These are phyloP conservation scores for Epichloe sp. DNA, from an alignment of 2,329 filamentous ascomycete genomes.

Conservation along the genomic window DNA sequence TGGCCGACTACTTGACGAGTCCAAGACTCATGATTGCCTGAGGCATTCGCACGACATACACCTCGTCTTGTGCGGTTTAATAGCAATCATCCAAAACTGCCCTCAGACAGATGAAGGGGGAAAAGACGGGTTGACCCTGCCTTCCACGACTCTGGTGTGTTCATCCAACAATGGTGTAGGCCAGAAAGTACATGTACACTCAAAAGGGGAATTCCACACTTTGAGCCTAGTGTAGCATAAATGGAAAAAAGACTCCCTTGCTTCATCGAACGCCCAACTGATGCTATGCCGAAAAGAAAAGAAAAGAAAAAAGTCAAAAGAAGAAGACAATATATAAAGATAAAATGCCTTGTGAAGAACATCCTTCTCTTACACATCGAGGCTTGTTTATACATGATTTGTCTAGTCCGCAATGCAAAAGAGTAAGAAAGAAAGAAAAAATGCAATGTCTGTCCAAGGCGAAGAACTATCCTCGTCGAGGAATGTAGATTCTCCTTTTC, in stretches of 20 bases:
- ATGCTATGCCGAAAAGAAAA: background rate
- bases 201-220: background rate
- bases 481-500: background rate
- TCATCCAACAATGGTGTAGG: background rate
- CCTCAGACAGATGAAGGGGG: no score
- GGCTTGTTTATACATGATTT: background rate
- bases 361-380: background rate
- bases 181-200: background rate
- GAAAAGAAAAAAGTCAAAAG: background rate
- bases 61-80: no score
- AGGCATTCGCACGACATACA: no score
- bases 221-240: background rate
- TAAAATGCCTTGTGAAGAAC: background rate
- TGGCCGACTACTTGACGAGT: no score
- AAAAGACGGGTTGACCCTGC: background rate
- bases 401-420: background rate
- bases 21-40: no score
- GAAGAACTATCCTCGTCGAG: background rate
- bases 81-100: background rate
- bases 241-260: background rate
- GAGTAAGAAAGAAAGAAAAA: background rate
- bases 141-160: background rate
- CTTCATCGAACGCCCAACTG: background rate
- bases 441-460: background rate
- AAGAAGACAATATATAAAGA: background rate